Evolutionary conservation across 2,329 filamentous ascomycete genomes (phyloP), one percentile per base, ranked within the genome.

Genomic region (Cladosporium cucumerinum): DNA sequence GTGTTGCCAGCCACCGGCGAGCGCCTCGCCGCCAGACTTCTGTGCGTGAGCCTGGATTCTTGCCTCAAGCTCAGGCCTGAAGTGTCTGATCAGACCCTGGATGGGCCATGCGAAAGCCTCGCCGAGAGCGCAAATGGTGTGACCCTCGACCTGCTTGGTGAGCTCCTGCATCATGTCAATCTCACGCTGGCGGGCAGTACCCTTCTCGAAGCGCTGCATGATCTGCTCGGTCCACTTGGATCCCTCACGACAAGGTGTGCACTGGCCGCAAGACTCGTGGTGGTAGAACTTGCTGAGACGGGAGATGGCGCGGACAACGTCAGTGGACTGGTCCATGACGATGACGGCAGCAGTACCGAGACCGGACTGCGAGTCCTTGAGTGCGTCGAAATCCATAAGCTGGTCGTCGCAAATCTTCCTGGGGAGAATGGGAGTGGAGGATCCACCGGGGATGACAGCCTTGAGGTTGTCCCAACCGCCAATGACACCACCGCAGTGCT

Each of bases 161-260:
- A 99, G 83, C 84, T 99, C 95, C 83, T 97, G 95, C 71, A 99
- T 86, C 95, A 99, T 99, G 79, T 99, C 95, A 78, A 99, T 99
- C 82, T 99, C 95, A 67, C 95, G 86, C 79, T 89, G 88, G 68
- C 91, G 88, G 66, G 91, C 95, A 79, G 92, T 87, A 66, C 95
- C 95, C 79, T 91, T 90, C 84, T 96, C 93, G 73, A 99, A 96
- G 65, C 95, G 90, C 80, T 90, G 84, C 95, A 99, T 98, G 80
- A 99, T 98, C 84, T 99, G 93, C 81, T 96, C 91, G 12, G 94
- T 97, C 95, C 95, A 99, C 84, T 96, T 97, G 84, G 90, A 96
- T 70, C 95, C 95, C 82, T 99, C 95, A 77, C 95, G 91, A 86
- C 95, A 99, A n/a, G 95, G 95, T 65, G 95, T 99, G 84, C 95